Conservation (phyloP, 2,329 filamentous ascomycete species). For the Diplodia seriata region DNA sequence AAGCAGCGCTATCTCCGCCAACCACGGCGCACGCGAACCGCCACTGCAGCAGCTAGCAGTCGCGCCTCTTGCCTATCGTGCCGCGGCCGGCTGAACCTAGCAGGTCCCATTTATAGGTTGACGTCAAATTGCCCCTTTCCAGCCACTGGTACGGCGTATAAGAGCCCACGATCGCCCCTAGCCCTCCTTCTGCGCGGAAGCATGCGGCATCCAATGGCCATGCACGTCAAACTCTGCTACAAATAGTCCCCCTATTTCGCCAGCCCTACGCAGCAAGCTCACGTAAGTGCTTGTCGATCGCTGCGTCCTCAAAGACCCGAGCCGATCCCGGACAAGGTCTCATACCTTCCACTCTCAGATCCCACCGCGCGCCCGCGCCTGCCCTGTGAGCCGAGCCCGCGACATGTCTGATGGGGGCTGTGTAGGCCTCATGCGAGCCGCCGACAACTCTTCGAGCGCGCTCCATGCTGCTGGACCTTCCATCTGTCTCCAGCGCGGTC, state of each 20-base stretch:
- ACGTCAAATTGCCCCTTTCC: constrained; percentile 27
- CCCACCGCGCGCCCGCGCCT: constrained; percentile 10
- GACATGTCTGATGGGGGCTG: constrained; percentile 29
- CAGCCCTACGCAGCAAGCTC: constrained; percentile 27
- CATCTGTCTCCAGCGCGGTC: not conserved
- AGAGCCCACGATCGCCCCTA: constrained; percentile 22
- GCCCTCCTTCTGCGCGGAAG: not conserved
- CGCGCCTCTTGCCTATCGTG: constrained; percentile 14
- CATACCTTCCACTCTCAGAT: constrained; percentile 25
- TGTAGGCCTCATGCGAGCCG: constrained; percentile 16
- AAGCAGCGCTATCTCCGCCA: constrained; percentile 26
- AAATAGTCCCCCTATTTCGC: constrained; percentile 28
- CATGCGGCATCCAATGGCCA: constrained; percentile 24
- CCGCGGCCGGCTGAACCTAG: constrained; percentile 14
- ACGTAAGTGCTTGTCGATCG: constrained; percentile 28
- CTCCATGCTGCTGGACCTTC: constrained; percentile 11
- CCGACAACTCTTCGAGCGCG: constrained; percentile 25
- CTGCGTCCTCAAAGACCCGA: constrained; percentile 8
- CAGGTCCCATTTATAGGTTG: constrained; percentile 23
- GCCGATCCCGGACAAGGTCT: constrained; percentile 26
- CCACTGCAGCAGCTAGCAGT: constrained; percentile 16
- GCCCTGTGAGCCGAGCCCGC: constrained; percentile 8
- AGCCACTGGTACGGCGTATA: constrained; percentile 26
- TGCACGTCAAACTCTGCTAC: constrained; percentile 21
- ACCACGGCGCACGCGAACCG: constrained; percentile 23